These are phyloP conservation scores for Bipolaris oryzae DNA, from an alignment of 2,329 filamentous ascomycete genomes.

Conservation along the genomic window DNA sequence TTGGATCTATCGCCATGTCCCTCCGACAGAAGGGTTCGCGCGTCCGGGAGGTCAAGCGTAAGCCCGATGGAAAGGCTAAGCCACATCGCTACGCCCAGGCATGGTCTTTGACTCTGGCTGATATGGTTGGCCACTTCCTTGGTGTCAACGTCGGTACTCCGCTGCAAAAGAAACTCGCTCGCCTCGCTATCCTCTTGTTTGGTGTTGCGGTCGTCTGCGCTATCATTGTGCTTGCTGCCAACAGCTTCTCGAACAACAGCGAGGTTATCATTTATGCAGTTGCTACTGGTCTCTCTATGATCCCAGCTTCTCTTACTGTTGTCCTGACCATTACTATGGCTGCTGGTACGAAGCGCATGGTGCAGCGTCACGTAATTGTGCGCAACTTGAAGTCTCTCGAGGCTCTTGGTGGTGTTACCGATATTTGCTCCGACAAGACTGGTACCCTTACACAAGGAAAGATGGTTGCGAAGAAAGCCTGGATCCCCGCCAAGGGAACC, in stretches of 20 bases:
- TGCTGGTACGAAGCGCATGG: slow-evolving; percentile 48
- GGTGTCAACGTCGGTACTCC: slow-evolving; percentile 51
- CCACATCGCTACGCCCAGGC: slow-evolving; percentile 56
- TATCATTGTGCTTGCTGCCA: slow-evolving; percentile 50
- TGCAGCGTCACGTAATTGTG: slow-evolving; percentile 43
- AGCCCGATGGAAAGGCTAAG: slow-evolving; percentile 41
- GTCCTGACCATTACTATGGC: slow-evolving; percentile 51
- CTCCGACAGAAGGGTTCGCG: slow-evolving; percentile 7
- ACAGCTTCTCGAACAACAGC: slow-evolving; percentile 39
- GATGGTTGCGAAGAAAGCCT: slow-evolving; percentile 45
- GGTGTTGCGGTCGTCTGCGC: slow-evolving; percentile 47
- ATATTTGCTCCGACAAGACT: slow-evolving; percentile 62
- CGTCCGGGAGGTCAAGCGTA: slow-evolving; percentile 48
- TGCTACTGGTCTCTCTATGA: slow-evolving; percentile 48
- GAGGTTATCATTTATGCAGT: slow-evolving; percentile 51
- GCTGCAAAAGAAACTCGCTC: slow-evolving; percentile 47
- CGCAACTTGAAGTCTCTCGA: slow-evolving; percentile 46
- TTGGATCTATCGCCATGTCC: slow-evolving; percentile 69
- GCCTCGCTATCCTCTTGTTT: slow-evolving; percentile 44
- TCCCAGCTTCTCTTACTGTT: slow-evolving; percentile 46
- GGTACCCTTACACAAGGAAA: slow-evolving; percentile 48
- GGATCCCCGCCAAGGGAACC: slow-evolving; percentile 43
- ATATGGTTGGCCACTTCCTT: slow-evolving; percentile 47
- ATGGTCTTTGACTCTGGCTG: slow-evolving; percentile 55
- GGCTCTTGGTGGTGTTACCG: slow-evolving; percentile 45